Evolutionary conservation across 2,329 filamentous ascomycete genomes (phyloP).

Genomic region (Sclerotinia borealis): DNA sequence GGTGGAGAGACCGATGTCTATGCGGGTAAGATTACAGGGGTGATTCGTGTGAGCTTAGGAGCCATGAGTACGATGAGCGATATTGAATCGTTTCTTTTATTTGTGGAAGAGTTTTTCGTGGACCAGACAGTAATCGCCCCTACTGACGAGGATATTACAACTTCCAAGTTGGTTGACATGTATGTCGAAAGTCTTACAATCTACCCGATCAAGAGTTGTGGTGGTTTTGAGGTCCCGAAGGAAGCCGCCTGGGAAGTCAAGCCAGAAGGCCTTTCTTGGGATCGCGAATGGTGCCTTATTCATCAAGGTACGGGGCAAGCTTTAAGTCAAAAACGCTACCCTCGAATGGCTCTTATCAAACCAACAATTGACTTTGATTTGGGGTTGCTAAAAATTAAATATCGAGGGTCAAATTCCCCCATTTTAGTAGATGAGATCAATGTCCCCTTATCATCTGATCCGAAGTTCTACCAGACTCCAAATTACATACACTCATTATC

Average conservation of each 20-base stretch:
- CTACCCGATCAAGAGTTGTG: slow-evolving; percentile 94
- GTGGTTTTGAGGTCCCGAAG: slow-evolving; percentile 64
- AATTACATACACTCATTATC: slow-evolving; percentile 38
- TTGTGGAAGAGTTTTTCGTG: slow-evolving; percentile 61
- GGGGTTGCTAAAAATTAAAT: slow-evolving; percentile 59
- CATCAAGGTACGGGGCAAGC: slow-evolving; percentile 79
- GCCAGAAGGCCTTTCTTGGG: slow-evolving; percentile 82
- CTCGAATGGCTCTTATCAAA: slow-evolving; percentile 77
- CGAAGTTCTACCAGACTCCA: slow-evolving; percentile 45
- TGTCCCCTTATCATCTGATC: slow-evolving; percentile 63
- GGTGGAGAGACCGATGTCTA: slow-evolving; percentile 78
- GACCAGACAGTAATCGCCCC: slow-evolving; percentile 16
- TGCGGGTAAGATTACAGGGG: slow-evolving; percentile 78
- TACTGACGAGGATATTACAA: neutral
- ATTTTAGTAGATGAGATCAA: slow-evolving; percentile 36
- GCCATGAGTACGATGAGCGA: slow-evolving; percentile 81
- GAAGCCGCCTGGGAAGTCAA: slow-evolving; percentile 67
- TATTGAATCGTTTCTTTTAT: slow-evolving; percentile 63
- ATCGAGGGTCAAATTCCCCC: slow-evolving; percentile 34
- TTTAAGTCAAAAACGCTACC: slow-evolving; percentile 82
- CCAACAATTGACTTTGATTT: slow-evolving; percentile 66
- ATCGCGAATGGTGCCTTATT: slow-evolving; percentile 92
- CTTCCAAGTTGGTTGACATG: slow-evolving; percentile 24
- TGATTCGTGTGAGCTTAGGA: slow-evolving; percentile 79
- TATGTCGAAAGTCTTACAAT: slow-evolving; percentile 62